Percentiles rank a stretch among this genome's conserved stretches.
phyloP scores from a whole-genome alignment of 345 rosid genomes.

The Hibiscus syriacus region DNA sequence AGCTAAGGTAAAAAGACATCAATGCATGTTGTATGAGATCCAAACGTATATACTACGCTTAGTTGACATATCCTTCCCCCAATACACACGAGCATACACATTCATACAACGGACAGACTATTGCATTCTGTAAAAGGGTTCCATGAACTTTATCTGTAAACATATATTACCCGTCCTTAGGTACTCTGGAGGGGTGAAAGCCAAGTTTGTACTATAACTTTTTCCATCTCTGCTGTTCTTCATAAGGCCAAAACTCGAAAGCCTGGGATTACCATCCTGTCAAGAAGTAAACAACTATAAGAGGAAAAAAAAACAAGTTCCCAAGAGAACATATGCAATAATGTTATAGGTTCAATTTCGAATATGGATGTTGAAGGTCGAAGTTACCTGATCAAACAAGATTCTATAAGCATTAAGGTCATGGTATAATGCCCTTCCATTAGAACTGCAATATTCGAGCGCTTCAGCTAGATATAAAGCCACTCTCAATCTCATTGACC shows the following conservation, averaged over 20 bases:
- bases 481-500: slow-evolving; percentile 85
- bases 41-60: background rate
- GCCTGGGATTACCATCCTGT: slow-evolving; percentile 76
- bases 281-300: slow-evolving; percentile 11
- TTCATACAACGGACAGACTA: background rate
- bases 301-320: background rate
- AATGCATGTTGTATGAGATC: background rate
- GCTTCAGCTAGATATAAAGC: slow-evolving; percentile 79
- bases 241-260: too few relatives aligned
- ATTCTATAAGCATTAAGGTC: slow-evolving; percentile 81
- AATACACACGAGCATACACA: too few relatives aligned
- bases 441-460: slow-evolving; percentile 67
- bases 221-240: too few relatives aligned
- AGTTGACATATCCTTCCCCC: background rate
- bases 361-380: background rate
- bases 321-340: slow-evolving; percentile 1
- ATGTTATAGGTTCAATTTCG: background rate
- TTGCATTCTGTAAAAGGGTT: background rate
- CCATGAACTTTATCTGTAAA: background rate
- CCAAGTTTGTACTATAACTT: too few relatives aligned
- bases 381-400: slow-evolving; percentile 66
- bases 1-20: background rate
- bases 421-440: slow-evolving; percentile 73
- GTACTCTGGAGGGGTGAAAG: too few relatives aligned
- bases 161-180: slow-evolving; percentile 55